phyloP scores from a whole-genome alignment of 345 rosid genomes.

The Hibiscus mutabilis region DNA sequence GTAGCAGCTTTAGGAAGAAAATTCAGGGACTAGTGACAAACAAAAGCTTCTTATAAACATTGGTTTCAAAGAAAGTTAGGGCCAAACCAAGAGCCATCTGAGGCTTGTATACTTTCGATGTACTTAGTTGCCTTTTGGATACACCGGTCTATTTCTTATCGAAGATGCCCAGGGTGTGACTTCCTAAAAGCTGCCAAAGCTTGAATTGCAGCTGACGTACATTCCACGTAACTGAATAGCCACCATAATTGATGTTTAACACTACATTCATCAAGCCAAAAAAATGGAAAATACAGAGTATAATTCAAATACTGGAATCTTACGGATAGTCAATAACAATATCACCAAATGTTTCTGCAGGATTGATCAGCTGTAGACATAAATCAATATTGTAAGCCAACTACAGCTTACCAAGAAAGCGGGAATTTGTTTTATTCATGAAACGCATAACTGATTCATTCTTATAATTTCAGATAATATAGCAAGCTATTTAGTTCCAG shows the following conservation, averaged over 20 bases:
- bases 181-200: slow-evolving; percentile 65
- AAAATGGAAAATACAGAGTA: not conserved
- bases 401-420: not conserved
- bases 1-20: not conserved
- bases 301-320: slow-evolving; percentile 30
- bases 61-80: slow-evolving; percentile 6
- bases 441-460: not conserved
- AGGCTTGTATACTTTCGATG: slow-evolving; percentile 61
- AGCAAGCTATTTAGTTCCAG: not conserved
- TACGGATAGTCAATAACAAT: slow-evolving; percentile 94
- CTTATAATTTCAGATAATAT: not conserved
- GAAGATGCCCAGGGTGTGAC: slow-evolving; percentile 68
- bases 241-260: slow-evolving; percentile 9
- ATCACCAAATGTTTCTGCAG: slow-evolving; percentile 98
- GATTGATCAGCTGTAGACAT: slow-evolving; percentile 66
- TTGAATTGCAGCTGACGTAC: slow-evolving; percentile 91
- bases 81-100: slow-evolving; percentile 93
- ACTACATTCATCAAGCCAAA: slow-evolving; percentile 1
- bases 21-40: no score
- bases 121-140: slow-evolving; percentile 58
- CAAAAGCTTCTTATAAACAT: not conserved
- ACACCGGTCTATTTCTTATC: slow-evolving; percentile 60
- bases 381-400: not conserved
- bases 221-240: slow-evolving; percentile 71
- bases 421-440: not conserved